Evolutionary conservation across 1,284 basidiomycete species (phyloP), one percentile per base, ranked within the genome.

Genomic region (Ustilago cynodontis): DNA sequence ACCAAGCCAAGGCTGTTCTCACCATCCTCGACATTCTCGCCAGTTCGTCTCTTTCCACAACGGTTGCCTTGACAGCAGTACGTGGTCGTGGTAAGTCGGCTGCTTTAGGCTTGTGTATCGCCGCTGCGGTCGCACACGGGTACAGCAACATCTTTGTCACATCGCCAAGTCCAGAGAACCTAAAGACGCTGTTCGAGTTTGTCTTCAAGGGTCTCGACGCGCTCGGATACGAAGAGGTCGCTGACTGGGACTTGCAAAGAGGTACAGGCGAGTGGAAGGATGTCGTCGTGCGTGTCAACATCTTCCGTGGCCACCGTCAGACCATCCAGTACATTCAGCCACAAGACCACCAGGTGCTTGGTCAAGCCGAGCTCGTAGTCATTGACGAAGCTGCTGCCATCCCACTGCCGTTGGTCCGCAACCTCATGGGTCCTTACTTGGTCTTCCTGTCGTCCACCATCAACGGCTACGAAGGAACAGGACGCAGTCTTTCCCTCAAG

Each of bases 81-180:
- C 92, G 97, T 86, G 97, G 97, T 79, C 92, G 97, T 35, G 97
- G 97, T 70, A 99, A 99, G 87, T 97, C 94, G 24, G 96, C 97
- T 4, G 94, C 96, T 1, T 89, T 99, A 14, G 97, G 97, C 58
- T 88, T 99, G 50, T 93, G 94, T 0, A 94, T 99, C 65, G 93
- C 96, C 7, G 93, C 94, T 16, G 95, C 97, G 1, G 89, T 99
- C 22, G 93, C 92, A 0, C 93, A 98, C 84, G 95, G 95, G 20
- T 99, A 99, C 86, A 93, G 94, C 63, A 99, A 99, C 87, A 94
- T 99, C 72, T 99, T 99, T 86, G 94, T 99, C 56, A 99, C 97
- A 5, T 95, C 93, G 83, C 97, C 97, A 1, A 94, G 93, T 84
- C 97, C 97, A 1, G 96, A 98, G 87, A 99, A 99, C 87, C 88